Percentiles rank a stretch among this genome's conserved stretches.
Evolutionary conservation across 1,284 basidiomycete genomes (phyloP).

Genomic region (Microbotryum violaceum): DNA sequence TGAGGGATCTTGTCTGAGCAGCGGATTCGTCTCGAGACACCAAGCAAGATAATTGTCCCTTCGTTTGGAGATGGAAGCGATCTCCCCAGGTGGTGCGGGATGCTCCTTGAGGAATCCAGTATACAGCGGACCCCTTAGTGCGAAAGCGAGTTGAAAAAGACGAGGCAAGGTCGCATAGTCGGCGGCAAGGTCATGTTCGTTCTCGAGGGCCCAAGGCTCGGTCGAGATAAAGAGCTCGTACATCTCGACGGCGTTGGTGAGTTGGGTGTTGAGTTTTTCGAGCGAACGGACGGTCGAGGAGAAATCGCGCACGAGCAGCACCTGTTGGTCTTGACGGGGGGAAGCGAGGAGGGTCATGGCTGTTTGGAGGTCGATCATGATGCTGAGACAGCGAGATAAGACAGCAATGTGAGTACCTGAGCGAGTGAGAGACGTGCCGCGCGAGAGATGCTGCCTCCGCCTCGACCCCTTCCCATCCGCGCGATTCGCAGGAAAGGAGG

Average conservation of each 20-base stretch:
- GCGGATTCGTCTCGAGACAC: constrained; percentile 10
- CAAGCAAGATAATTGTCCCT: constrained; percentile 14
- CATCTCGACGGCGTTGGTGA: constrained; percentile 3
- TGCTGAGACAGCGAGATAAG: not conserved
- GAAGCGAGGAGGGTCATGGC: constrained; percentile 8
- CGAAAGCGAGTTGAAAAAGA: constrained; percentile 19
- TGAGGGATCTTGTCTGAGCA: not conserved
- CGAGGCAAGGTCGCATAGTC: constrained; percentile 18
- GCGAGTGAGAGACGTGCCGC: too few relatives aligned
- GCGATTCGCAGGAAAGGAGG: too few relatives aligned
- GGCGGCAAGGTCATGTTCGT: not conserved
- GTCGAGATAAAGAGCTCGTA: constrained; percentile 10
- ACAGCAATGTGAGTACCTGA: not conserved
- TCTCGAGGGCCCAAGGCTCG: constrained; percentile 5
- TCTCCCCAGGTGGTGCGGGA: not conserved
- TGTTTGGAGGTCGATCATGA: constrained; percentile 18
- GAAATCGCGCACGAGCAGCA: constrained; percentile 16
- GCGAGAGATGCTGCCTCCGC: too few relatives aligned
- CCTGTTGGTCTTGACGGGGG: constrained; percentile 3
- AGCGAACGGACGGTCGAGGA: not conserved
- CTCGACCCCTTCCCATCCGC: too few relatives aligned
- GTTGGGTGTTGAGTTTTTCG: constrained; percentile 4
- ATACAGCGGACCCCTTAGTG: constrained; percentile 8
- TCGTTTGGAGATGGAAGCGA: not conserved
- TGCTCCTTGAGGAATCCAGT: constrained; percentile 5